Conservation (phyloP, 441 rosid species). For the Aquilaria agallochum region DNA sequence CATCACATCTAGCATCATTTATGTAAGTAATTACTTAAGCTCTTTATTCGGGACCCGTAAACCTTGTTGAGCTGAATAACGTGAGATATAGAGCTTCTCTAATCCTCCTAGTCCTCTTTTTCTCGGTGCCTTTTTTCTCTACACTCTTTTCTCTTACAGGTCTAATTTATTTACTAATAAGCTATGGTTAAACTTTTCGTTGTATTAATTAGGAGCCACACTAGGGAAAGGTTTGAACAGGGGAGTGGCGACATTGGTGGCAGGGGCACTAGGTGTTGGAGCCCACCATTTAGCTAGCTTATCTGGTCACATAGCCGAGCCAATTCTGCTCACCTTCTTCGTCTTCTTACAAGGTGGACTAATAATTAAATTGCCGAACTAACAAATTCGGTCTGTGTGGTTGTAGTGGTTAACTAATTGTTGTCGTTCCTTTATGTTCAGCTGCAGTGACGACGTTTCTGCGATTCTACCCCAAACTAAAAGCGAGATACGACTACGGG, state of each 20-base stretch:
- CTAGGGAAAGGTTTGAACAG: conserved; percentile 68
- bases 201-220: conserved; percentile 53
- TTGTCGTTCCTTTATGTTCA: conserved; percentile 16
- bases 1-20: too few relatives aligned
- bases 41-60: too few relatives aligned
- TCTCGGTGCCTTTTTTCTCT: too few relatives aligned
- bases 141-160: too few relatives aligned
- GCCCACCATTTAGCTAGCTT: conserved; percentile 53
- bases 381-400: too few relatives aligned
- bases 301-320: conserved; percentile 54
- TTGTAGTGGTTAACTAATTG: not conserved
- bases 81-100: too few relatives aligned
- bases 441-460: conserved; percentile 55
- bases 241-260: conserved; percentile 59
- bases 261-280: conserved; percentile 60
- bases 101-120: too few relatives aligned
- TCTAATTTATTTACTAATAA: too few relatives aligned
- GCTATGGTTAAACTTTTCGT: not conserved
- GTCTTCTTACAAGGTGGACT: conserved; percentile 62
- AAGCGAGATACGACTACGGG: conserved; percentile 73
- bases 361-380: not conserved
- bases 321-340: conserved; percentile 45
- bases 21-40: too few relatives aligned
- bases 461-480: conserved; percentile 63
- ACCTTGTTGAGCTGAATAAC: too few relatives aligned